Conservation (phyloP, 495 filamentous ascomycete species). For the Talaromyces nanjingensis region DNA sequence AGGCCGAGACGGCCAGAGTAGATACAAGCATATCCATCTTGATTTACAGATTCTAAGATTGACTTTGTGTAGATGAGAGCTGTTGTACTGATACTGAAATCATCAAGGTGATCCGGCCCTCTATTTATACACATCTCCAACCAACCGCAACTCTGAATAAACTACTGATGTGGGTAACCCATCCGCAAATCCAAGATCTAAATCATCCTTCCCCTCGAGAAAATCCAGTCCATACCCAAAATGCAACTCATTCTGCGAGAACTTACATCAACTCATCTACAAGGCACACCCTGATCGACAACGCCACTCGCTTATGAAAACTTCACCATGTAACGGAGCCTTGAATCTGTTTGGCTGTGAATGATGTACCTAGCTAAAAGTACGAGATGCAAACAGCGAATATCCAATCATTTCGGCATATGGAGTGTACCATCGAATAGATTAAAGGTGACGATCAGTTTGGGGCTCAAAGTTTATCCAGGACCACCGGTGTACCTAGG, state of each 20-base stretch:
- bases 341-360: neutral
- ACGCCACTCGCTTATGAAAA: neutral
- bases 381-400: neutral
- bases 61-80: neutral
- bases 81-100: neutral
- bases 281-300: neutral
- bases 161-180: neutral
- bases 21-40: constrained; percentile 2
- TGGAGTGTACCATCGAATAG: neutral
- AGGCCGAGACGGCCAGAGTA: constrained; percentile 2
- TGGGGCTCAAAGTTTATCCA: neutral
- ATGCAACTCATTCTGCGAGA: neutral
- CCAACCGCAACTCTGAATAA: neutral
- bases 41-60: neutral
- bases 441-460: neutral
- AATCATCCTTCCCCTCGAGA: neutral
- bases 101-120: neutral
- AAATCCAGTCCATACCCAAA: neutral
- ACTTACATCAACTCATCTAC: neutral
- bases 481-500: neutral
- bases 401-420: neutral
- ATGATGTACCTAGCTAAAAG: neutral
- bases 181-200: neutral
- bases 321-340: neutral
- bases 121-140: neutral